Evolutionary conservation across 352 stramenopile species (phyloP).

Genomic region (Globisporangium paddicum): DNA sequence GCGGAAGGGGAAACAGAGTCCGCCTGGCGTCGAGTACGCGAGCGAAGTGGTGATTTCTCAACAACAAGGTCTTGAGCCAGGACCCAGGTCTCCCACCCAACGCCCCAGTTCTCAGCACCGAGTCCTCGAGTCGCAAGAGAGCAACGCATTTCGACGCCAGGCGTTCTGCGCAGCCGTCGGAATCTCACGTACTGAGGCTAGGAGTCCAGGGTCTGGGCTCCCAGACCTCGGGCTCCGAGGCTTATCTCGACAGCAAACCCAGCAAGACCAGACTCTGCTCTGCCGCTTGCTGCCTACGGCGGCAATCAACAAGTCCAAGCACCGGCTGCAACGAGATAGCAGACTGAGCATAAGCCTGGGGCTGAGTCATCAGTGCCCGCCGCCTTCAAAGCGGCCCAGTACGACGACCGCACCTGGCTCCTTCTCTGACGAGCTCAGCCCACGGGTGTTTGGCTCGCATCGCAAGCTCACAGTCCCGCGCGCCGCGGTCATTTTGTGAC

Average conservation of each 20-base stretch:
- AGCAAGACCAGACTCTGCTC: slow-evolving; percentile 8
- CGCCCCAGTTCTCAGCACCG: neutral
- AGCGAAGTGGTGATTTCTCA: neutral
- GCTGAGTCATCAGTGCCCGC: neutral
- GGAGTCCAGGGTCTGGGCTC: neutral
- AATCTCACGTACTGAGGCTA: neutral
- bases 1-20: neutral
- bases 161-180: neutral
- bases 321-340: neutral
- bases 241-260: neutral
- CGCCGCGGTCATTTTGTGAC: neutral
- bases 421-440: neutral
- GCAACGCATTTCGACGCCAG: neutral
- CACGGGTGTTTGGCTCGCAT: neutral
- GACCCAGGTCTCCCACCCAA: neutral
- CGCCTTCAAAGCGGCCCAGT: neutral
- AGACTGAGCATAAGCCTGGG: neutral
- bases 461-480: neutral
- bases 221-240: neutral
- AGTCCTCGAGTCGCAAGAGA: neutral
- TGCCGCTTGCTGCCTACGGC: slow-evolving; percentile 27
- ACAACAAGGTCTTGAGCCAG: neutral
- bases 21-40: neutral
- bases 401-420: neutral
- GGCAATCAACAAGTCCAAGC: neutral